Percentiles rank a stretch among this genome's conserved stretches.
Conservation (phyloP, 192 early-diverging fungal species). For the Linnemannia elongata region DNA sequence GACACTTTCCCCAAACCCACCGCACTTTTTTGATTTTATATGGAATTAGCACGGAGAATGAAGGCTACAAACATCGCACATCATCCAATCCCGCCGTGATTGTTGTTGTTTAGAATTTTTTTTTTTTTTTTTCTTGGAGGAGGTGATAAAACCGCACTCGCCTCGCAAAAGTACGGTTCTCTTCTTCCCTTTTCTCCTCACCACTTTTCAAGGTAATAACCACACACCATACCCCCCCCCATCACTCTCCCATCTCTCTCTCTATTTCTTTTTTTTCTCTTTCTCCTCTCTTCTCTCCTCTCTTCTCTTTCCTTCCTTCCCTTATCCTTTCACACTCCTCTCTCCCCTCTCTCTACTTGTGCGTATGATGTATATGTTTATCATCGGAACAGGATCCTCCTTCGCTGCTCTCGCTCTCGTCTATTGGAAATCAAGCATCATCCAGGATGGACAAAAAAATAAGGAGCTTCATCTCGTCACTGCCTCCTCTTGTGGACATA, state of each 20-base stretch:
- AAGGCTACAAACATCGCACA: not conserved
- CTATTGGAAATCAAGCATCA: not conserved
- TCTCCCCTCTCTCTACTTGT: conserved; percentile 8
- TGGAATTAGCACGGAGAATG: not conserved
- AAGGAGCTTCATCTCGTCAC: not conserved
- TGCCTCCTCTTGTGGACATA: not conserved
- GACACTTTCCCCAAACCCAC: not conserved
- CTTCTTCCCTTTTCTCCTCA: conserved; percentile 54
- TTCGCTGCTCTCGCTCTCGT: not conserved
- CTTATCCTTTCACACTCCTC: not conserved
- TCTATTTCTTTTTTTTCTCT: not conserved
- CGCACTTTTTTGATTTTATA: not conserved
- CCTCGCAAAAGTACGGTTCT: not conserved
- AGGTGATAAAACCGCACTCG: conserved; percentile 28
- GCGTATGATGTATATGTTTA: not conserved
- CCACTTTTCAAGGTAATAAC: conserved; percentile 50
- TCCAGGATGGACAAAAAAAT: not conserved
- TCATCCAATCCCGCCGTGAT: not conserved
- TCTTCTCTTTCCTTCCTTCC: not conserved
- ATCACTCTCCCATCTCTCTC: not conserved
- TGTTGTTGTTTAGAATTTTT: not conserved
- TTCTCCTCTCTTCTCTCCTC: not conserved
- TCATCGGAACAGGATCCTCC: conserved; percentile 3
- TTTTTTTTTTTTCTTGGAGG: conserved; percentile 14
- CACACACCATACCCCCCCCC: conserved; percentile 9